Percentiles rank a stretch among this genome's conserved stretches.
Conservation (phyloP, 768 basidiomycete species). For the Tubosaeta brunneosetosa region DNA sequence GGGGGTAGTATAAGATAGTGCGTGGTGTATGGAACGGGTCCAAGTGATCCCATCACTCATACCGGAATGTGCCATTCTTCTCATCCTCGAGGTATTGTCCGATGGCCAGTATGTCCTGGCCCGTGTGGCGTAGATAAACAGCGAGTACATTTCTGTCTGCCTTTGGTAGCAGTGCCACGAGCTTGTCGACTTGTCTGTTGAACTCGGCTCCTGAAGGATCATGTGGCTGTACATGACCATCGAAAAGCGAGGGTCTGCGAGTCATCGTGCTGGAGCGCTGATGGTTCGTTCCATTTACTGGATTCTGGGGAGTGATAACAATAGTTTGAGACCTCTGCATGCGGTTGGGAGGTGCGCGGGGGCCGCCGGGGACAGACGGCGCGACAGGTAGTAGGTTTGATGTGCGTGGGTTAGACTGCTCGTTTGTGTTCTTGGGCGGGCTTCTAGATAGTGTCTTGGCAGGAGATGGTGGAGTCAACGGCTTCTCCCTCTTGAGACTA, state of each 20-base stretch:
- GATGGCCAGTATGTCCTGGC: slow-evolving; percentile 81
- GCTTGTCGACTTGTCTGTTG: slow-evolving; percentile 62
- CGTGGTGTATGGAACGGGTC: neutral
- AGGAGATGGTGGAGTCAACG: slow-evolving; percentile 30
- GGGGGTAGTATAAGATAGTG: slow-evolving; percentile 12
- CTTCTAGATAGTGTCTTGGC: slow-evolving; percentile 35
- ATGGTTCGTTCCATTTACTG: slow-evolving; percentile 9
- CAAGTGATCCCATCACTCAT: slow-evolving; percentile 21
- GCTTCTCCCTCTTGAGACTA: slow-evolving; percentile 44
- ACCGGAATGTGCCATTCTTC: slow-evolving; percentile 60
- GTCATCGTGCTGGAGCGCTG: slow-evolving; percentile 31
- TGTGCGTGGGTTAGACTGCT: slow-evolving; percentile 27
- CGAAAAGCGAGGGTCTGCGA: slow-evolving; percentile 28
- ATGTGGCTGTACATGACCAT: slow-evolving; percentile 13
- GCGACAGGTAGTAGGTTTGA: slow-evolving; percentile 28
- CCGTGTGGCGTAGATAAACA: slow-evolving; percentile 67
- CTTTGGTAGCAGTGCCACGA: slow-evolving; percentile 66
- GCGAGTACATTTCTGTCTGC: slow-evolving; percentile 65
- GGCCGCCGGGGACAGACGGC: slow-evolving; percentile 68
- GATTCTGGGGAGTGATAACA: slow-evolving; percentile 36
- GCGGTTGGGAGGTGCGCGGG: slow-evolving; percentile 62
- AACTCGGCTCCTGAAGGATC: slow-evolving; percentile 43
- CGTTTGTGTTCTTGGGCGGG: slow-evolving; percentile 26
- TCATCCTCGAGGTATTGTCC: slow-evolving; percentile 84
- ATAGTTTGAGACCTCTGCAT: slow-evolving; percentile 66